Conservation (phyloP, 1,139 yeast species). For the Magnusiomyces magnusii region DNA sequence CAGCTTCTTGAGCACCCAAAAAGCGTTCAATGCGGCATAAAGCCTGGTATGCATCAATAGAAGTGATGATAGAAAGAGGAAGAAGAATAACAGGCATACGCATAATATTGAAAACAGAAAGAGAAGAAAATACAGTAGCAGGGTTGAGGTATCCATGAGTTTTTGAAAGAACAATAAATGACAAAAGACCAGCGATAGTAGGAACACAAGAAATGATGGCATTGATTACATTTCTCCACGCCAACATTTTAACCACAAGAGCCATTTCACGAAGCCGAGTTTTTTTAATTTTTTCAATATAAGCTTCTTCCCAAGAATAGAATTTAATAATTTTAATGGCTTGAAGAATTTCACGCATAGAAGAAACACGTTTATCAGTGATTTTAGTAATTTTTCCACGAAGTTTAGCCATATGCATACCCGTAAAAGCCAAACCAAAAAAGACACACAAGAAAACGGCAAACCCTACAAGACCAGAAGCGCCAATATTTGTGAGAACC, state of each 20-base stretch:
- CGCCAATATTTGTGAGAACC: conserved; percentile 64
- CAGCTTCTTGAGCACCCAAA: conserved; percentile 40
- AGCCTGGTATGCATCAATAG: conserved; percentile 64
- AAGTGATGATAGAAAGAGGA: conserved; percentile 56
- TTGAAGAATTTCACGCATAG: conserved; percentile 56
- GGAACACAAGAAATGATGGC: conserved; percentile 57
- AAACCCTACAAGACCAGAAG: conserved; percentile 58
- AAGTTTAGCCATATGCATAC: conserved; percentile 38
- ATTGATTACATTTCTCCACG: conserved; percentile 47
- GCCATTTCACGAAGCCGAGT: conserved; percentile 42
- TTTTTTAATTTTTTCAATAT: conserved; percentile 40
- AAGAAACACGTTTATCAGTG: conserved; percentile 54
- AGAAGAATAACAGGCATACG: conserved; percentile 64
- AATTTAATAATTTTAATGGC: conserved; percentile 63
- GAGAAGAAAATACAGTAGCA: conserved; percentile 70
- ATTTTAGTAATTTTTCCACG: conserved; percentile 40
- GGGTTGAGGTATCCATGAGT: conserved; percentile 50
- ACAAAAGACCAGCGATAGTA: conserved; percentile 57
- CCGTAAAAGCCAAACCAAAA: conserved; percentile 27
- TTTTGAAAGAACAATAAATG: conserved; percentile 66
- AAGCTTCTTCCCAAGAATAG: conserved; percentile 69
- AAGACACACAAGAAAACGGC: conserved; percentile 38
- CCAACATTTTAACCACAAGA: conserved; percentile 29
- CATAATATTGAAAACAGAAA: conserved; percentile 63
- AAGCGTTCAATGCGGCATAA: conserved; percentile 50